Base-by-base conservation (phyloP, 1,284 basidiomycete genomes). In the Xanthoconium separans region DNA sequence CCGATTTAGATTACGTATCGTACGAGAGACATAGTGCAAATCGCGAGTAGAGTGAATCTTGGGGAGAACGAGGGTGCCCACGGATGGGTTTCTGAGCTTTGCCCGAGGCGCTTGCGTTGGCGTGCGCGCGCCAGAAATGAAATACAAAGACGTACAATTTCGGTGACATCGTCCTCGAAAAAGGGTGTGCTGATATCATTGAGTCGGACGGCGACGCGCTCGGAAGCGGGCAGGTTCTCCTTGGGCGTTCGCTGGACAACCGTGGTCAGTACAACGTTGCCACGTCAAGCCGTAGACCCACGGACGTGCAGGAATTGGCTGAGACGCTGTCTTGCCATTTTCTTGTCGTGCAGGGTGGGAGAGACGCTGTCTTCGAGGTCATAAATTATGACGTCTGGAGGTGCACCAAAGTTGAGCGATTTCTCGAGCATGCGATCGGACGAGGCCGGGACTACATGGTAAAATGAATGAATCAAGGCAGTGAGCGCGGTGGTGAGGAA, bases 301-400 rank as follows among this genome's bases (percentile, higher is more conserved):
- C 78, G 53, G 64, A 85, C 85, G 31, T 75, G 68, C 3, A 93
- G 72, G 61, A 93, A 89, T 8, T 75, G 71, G 16, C 71, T 67
- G 4, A 94, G 73, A 20, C 83, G 75, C 2, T 68, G 64, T 56
- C 91, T 76, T 0, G 91, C 89, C 47, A 75, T 72, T 10, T 68
- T 66, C 70, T 93, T 94, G 64, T 87, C 83, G 9, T 65, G 59
- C 2, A 73, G 67, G 15, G 75, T 76, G 9, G 87, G 87, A 6
- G 89, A 77, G 0, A 94, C 83, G 54, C 88, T 90, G 67, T 94
- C 91, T 66, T 94, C 91, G 18, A 94, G 76, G 72, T 94, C 91
- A 65, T 92, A 94, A n/a, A 91, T 85, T 31, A 93, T 76, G 33
- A 86, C 78, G 62, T 94, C 91, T 1, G 91, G 86, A 1, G 71